A percentile compares a stretch with the other conserved stretches of the same genome.
Evolutionary conservation across 257 asterid species (phyloP).

Genomic region (Solanum corneliomulleri): DNA sequence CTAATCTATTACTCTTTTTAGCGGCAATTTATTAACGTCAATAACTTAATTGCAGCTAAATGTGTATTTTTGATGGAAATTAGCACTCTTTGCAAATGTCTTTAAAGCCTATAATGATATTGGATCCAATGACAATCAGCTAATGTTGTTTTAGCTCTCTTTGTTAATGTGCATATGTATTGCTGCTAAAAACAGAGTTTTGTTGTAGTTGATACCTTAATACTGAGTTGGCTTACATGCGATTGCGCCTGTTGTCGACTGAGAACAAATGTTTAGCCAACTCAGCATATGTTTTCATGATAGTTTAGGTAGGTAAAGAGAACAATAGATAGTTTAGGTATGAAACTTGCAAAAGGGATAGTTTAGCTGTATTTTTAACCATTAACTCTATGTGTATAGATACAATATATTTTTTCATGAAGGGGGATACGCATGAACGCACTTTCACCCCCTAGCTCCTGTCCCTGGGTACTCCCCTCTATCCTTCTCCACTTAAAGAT

Average conservation of each 20-base stretch:
- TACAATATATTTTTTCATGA: neutral
- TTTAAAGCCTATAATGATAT: no score
- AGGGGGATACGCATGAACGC: neutral
- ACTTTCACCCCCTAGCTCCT: neutral
- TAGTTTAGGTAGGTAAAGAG: neutral
- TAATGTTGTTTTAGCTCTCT: no score
- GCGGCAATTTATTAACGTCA: no score
- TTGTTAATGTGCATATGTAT: no score
- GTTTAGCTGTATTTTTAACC: neutral
- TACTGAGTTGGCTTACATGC: neutral
- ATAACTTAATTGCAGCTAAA: no score
- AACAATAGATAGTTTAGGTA: neutral
- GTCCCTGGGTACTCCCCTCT: neutral
- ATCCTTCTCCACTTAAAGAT: neutral
- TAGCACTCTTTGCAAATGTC: no score
- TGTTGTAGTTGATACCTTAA: neutral
- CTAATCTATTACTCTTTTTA: no score
- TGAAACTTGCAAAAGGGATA: neutral
- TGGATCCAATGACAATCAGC: no score
- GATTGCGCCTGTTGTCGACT: no score
- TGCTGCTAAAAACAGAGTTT: no score
- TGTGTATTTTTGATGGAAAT: no score
- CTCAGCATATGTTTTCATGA: neutral
- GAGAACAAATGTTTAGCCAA: neutral
- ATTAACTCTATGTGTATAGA: neutral